Percentiles rank a stretch among this genome's conserved stretches.
These are phyloP conservation scores for Tillandsia leiboldiana DNA, from an alignment of 176 grass and related monocot species.

Conservation along the genomic window DNA sequence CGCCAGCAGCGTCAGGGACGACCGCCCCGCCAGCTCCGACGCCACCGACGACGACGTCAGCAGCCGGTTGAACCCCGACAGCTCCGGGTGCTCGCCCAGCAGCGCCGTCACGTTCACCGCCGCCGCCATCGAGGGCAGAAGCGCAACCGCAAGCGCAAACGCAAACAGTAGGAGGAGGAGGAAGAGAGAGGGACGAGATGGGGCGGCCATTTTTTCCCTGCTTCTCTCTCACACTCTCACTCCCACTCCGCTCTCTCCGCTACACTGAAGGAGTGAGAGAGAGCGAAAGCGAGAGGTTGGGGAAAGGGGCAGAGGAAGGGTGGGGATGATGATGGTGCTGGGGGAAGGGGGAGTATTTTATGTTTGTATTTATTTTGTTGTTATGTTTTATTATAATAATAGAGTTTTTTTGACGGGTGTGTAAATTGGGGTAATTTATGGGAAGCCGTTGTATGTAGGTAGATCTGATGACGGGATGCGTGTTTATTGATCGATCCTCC, in stretches of 20 bases:
- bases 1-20: constrained; percentile 74
- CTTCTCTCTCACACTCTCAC: constrained; percentile 7
- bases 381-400: neutral
- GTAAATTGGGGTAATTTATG: neutral
- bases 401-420: neutral
- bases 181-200: constrained; percentile 18
- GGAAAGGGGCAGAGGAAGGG: neutral
- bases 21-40: constrained; percentile 45
- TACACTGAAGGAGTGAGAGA: constrained; percentile 11
- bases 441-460: neutral
- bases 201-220: constrained; percentile 10
- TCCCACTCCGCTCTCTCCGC: neutral
- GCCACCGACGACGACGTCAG: constrained; percentile 52
- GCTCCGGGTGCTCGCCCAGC: constrained; percentile 50
- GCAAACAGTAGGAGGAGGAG: constrained; percentile 7
- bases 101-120: constrained; percentile 63
- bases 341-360: neutral
- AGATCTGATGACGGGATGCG: constrained; percentile 3
- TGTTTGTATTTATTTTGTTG: neutral
- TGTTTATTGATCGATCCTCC: neutral
- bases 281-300: neutral
- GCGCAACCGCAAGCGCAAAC: neutral
- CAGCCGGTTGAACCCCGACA: constrained; percentile 56
- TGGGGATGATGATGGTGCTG: constrained; percentile 4
- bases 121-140: constrained; percentile 16